Evolutionary conservation across 345 rosid genomes (phyloP).

Genomic region (Eutrema yunnanense): DNA sequence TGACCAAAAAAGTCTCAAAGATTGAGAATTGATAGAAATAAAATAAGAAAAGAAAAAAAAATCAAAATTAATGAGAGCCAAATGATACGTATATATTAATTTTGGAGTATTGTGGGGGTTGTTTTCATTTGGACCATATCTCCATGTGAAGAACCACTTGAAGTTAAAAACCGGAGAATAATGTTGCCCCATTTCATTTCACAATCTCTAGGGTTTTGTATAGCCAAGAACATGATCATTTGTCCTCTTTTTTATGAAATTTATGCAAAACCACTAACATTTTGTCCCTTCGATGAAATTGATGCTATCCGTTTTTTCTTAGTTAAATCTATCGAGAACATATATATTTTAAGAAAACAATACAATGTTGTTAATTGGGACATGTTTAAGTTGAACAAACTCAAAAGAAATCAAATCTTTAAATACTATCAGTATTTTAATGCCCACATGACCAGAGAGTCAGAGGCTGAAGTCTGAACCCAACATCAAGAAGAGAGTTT

Average conservation of each 20-base stretch:
- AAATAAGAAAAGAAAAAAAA: constrained; percentile 4
- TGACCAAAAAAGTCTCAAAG: background rate
- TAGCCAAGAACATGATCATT: constrained; percentile 25
- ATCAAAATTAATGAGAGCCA: background rate
- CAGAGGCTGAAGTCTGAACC: background rate
- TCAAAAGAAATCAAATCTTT: background rate
- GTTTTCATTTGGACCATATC: constrained; percentile 30
- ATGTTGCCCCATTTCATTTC: constrained; percentile 12
- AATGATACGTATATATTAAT: background rate
- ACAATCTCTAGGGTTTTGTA: constrained; percentile 21
- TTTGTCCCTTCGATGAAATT: constrained; percentile 10
- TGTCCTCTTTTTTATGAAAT: constrained; percentile 15
- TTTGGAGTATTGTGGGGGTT: constrained; percentile 21
- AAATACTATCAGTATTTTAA: background rate
- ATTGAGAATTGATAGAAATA: background rate
- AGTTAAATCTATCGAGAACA: background rate
- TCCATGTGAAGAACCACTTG: constrained; percentile 24
- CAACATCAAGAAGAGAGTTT: background rate
- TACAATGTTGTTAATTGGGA: background rate
- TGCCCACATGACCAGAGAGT: background rate
- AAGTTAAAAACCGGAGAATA: constrained; percentile 22
- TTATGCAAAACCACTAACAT: constrained; percentile 18
- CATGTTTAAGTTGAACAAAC: background rate
- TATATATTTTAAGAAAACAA: background rate
- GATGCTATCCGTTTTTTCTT: background rate